Conservation (phyloP, 148 eudicot genomes). For the Dianthus caryophyllus region DNA sequence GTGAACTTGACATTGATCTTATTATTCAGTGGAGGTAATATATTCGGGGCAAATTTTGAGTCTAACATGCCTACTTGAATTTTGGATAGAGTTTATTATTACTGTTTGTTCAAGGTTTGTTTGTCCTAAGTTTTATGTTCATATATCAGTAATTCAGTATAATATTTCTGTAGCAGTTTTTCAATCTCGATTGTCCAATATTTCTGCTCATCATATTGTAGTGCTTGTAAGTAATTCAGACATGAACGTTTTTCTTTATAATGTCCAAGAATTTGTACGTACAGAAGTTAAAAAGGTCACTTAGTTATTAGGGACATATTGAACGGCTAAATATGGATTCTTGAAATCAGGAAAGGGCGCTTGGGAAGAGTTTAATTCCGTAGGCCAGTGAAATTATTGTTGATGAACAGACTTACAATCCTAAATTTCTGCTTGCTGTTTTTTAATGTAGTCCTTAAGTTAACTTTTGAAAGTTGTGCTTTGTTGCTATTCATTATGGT, state of each 20-base stretch:
- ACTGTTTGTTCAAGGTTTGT: background rate
- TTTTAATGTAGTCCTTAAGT: background rate
- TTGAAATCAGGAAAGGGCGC: background rate
- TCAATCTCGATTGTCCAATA: background rate
- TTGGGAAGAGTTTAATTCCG: background rate
- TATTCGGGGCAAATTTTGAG: background rate
- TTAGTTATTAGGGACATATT: background rate
- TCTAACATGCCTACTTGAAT: constrained; percentile 1
- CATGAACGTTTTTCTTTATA: background rate
- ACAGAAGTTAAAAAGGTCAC: background rate
- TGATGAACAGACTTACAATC: background rate
- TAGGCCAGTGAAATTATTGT: background rate
- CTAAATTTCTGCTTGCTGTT: background rate
- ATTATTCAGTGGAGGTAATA: constrained; percentile 94
- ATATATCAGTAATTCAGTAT: background rate
- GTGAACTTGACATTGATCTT: constrained; percentile 84
- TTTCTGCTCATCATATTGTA: too few relatives aligned
- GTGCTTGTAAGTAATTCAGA: background rate
- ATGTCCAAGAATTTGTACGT: background rate
- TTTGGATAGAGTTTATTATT: background rate
- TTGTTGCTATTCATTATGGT: constrained; percentile 59
- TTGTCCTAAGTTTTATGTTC: background rate
- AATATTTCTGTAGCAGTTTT: too few relatives aligned
- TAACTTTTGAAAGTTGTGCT: background rate
- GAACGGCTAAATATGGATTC: background rate